A percentile compares a stretch with the other conserved stretches of the same genome.
Evolutionary conservation across 2,329 filamentous ascomycete genomes (phyloP).

Genomic region (Apiospora saccharicola): DNA sequence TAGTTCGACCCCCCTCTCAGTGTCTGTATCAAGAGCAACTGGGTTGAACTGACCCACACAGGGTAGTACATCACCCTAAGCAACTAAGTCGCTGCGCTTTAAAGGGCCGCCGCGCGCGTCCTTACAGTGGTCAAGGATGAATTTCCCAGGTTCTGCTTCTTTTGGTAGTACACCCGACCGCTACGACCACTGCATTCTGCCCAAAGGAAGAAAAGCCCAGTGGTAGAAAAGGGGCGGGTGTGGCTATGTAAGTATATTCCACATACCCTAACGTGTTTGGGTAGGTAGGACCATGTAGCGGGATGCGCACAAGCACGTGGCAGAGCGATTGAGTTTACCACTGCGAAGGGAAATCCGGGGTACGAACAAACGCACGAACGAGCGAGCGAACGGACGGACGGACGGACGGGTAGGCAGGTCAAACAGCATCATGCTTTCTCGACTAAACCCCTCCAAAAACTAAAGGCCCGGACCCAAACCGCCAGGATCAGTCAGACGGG

Average conservation of each 20-base stretch:
- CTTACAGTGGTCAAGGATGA: too few relatives aligned
- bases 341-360: neutral
- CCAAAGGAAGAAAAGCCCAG: neutral
- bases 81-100: too few relatives aligned
- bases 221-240: neutral
- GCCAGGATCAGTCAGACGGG: neutral
- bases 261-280: neutral
- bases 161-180: too few relatives aligned
- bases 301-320: neutral
- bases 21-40: too few relatives aligned
- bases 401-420: neutral
- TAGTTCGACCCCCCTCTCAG: too few relatives aligned
- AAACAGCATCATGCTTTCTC: neutral
- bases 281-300: neutral
- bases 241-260: too few relatives aligned
- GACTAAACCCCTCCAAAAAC: neutral
- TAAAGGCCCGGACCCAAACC: neutral
- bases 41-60: too few relatives aligned
- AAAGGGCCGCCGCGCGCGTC: too few relatives aligned
- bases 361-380: neutral
- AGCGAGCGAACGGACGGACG: neutral
- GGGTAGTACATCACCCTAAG: too few relatives aligned
- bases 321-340: slow-evolving; percentile 1
- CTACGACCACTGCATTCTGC: too few relatives aligned
- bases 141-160: too few relatives aligned